phyloP scores from a whole-genome alignment of 1,284 basidiomycete species.

The Rhodotorula glutinis region DNA sequence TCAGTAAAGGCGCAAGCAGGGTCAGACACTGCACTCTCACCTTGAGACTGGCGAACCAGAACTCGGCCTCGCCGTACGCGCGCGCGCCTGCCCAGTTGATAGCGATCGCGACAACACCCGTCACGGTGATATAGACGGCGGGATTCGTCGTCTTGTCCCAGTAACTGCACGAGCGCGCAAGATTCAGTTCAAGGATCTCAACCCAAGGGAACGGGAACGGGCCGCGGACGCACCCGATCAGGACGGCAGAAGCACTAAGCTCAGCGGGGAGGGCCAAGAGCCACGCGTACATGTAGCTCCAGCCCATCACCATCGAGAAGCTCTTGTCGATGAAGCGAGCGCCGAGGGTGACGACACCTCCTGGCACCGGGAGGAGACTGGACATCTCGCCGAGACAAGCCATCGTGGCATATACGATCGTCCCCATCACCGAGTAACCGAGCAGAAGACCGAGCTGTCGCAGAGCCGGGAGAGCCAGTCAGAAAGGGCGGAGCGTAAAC shows the following conservation, averaged over 20 bases:
- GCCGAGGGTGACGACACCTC: conserved; percentile 62
- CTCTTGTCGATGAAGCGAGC: conserved; percentile 74
- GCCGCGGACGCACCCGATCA: conserved; percentile 38
- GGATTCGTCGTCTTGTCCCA: conserved; percentile 57
- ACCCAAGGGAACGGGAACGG: too few relatives aligned
- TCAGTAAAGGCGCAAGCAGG: too few relatives aligned
- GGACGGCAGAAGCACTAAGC: conserved; percentile 48
- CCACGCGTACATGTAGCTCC: conserved; percentile 43
- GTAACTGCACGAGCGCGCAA: conserved; percentile 10
- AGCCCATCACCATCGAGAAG: conserved; percentile 72
- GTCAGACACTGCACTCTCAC: too few relatives aligned
- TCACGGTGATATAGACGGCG: conserved; percentile 71
- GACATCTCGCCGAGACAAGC: conserved; percentile 58
- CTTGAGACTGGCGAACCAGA: conserved; percentile 58
- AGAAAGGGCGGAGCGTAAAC: conserved; percentile 48
- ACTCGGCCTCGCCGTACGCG: conserved; percentile 38
- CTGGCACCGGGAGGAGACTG: conserved; percentile 57
- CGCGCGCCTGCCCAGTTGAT: conserved; percentile 68
- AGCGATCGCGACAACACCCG: conserved; percentile 63
- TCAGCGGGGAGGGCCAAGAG: conserved; percentile 48
- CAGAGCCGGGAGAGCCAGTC: conserved; percentile 47
- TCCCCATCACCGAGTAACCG: conserved; percentile 12
- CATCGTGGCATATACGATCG: conserved; percentile 40
- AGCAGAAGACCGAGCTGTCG: conserved; percentile 50
- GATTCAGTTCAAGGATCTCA: too few relatives aligned